Percentiles rank a stretch among this genome's conserved stretches.
Evolutionary conservation across 2,329 filamentous ascomycete species (phyloP).

Genomic region (Sphaerulina populicola): DNA sequence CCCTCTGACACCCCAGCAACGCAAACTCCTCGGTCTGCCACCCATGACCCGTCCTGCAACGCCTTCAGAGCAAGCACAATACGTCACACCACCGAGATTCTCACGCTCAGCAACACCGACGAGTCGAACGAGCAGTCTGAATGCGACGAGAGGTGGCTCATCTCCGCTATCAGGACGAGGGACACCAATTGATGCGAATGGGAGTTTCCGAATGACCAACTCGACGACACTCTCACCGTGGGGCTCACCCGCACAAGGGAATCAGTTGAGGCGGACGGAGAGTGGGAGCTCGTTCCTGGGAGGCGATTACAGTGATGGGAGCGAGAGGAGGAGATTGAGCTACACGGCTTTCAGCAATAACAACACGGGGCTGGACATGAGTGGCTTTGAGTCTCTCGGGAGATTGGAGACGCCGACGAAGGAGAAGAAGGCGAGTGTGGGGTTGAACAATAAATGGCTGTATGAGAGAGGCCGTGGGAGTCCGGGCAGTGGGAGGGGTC

Average conservation of each 20-base stretch:
- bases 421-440: conserved; percentile 54
- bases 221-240: conserved; percentile 14
- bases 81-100: conserved; percentile 81
- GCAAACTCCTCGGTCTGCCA: conserved; percentile 71
- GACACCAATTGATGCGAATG: conserved; percentile 18
- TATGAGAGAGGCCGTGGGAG: conserved; percentile 68
- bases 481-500: conserved; percentile 34
- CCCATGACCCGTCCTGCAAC: conserved; percentile 55
- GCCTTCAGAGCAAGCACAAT: conserved; percentile 61
- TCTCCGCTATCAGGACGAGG: conserved; percentile 53
- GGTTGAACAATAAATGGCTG: conserved; percentile 86
- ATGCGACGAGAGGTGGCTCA: conserved; percentile 33
- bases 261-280: conserved; percentile 9
- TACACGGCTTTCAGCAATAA: conserved; percentile 45
- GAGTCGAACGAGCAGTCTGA: conserved; percentile 45
- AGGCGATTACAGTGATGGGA: conserved; percentile 6
- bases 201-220: conserved; percentile 10
- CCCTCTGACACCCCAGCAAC: conserved; percentile 79
- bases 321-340: conserved; percentile 50
- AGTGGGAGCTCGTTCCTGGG: conserved; percentile 9
- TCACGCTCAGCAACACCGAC: conserved; percentile 64
- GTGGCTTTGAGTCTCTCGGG: conserved; percentile 24
- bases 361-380: conserved; percentile 43
- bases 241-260: conserved; percentile 10
- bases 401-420: conserved; percentile 26